Conservation (phyloP, 2,329 filamentous ascomycete genomes). For the Colletotrichum agaves region DNA sequence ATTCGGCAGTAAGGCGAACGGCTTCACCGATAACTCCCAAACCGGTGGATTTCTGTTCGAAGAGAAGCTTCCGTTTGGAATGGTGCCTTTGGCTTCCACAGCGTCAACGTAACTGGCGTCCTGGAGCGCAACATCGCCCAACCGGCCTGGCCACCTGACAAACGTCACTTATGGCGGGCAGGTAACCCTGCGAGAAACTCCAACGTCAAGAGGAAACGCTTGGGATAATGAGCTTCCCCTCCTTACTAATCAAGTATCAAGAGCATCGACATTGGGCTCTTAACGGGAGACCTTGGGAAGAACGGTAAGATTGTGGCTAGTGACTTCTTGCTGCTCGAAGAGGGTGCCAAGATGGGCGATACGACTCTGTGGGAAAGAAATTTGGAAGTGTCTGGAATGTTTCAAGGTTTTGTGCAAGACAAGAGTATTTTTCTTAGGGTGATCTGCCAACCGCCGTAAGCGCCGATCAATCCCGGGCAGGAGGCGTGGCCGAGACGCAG, state of each 20-base stretch:
- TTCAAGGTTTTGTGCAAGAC: too few species aligned
- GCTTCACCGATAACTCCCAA: slow-evolving; percentile 54
- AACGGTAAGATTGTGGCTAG: slow-evolving; percentile 34
- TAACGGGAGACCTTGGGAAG: slow-evolving; percentile 23
- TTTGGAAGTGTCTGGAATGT: too few species aligned
- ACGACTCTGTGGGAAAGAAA: slow-evolving; percentile 34
- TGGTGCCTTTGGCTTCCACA: slow-evolving; percentile 28
- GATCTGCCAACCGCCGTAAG: not conserved
- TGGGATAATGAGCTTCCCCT: slow-evolving; percentile 15
- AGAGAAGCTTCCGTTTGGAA: slow-evolving; percentile 28
- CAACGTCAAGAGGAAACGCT: slow-evolving; percentile 25
- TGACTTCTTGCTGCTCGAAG: slow-evolving; percentile 28
- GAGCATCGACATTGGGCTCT: slow-evolving; percentile 26
- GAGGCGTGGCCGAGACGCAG: not conserved
- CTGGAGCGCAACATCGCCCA: slow-evolving; percentile 35
- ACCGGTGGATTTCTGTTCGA: slow-evolving; percentile 25
- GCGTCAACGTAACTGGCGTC: slow-evolving; percentile 29
- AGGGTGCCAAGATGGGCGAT: slow-evolving; percentile 26
- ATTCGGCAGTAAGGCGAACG: slow-evolving; percentile 55
- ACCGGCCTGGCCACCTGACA: slow-evolving; percentile 11
- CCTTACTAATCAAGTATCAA: slow-evolving; percentile 30
- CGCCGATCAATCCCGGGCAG: not conserved
- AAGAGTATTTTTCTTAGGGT: not conserved
- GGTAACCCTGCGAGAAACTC: slow-evolving; percentile 17
- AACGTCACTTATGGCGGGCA: slow-evolving; percentile 28